Evolutionary conservation across 345 rosid genomes (phyloP), one percentile per base, ranked within the genome.

Genomic region (Citrus sp.): DNA sequence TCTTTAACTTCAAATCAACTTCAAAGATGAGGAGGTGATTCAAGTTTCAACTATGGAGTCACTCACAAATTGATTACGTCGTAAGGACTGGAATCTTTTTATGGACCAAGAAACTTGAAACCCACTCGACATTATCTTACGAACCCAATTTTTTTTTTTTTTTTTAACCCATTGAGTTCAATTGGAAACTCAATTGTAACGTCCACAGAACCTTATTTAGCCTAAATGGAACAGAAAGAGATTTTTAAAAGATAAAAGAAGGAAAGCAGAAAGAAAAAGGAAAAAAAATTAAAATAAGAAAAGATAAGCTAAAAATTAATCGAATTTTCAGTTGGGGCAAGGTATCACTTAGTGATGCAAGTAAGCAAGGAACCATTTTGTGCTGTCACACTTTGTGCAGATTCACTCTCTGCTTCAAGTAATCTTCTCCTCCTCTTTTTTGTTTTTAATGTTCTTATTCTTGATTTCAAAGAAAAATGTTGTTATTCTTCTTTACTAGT

Each of bases 331-430:
- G 2, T n/a, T 3, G 71, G 18, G 80, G 85, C 71, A 79, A 79
- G 82, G 85, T 59, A 82, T 65, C 79, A 38, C 21, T 18, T 38
- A 25, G 63, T 5, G n/a, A 55, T 59, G 42, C 32, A 65, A 75
- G 32, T 38, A 86, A 84, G 85, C 77, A 86, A 82, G 76, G 88
- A 74, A 83, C 42, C 77, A 75, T 24, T 76, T 35, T 73, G 42
- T 21, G 49, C 22, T 25, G 70, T 46, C 59, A 63, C 70, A 63
- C 56, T 56, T 65, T 63, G 9, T 37, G 62, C 73, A 62, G 80
- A 80, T 78, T 82, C 84, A 71, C 75, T 40, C 80, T 67, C 82
- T 77, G 22, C 62, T 30, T 22, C 87, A 84, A 81, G 85, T 73
- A 80, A 82, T 80, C 77, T 81, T 78, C 55, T 64, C 14, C 9